These are phyloP conservation scores for Thermoascus crustaceus DNA, from an alignment of 2,329 filamentous ascomycete genomes.

Conservation along the genomic window DNA sequence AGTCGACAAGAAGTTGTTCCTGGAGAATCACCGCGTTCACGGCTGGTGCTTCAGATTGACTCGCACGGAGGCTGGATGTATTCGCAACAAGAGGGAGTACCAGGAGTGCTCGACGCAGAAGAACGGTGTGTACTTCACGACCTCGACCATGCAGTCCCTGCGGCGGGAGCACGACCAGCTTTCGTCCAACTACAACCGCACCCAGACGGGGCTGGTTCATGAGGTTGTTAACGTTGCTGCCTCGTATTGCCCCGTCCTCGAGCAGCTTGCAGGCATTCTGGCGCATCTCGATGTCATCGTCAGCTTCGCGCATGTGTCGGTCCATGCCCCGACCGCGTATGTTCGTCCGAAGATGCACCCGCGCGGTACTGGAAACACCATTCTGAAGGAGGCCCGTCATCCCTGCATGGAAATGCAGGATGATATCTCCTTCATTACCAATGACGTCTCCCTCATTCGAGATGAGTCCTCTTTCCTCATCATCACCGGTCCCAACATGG, in stretches of 20 bases:
- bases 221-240: constrained; percentile 91
- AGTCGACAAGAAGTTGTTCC: constrained; percentile 95
- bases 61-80: constrained; percentile 80
- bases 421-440: constrained; percentile 96
- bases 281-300: constrained; percentile 94
- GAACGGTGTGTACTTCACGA: constrained; percentile 98
- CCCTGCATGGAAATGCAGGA: constrained; percentile 99
- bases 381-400: constrained; percentile 87
- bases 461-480: constrained; percentile 82
- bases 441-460: constrained; percentile 76
- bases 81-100: constrained; percentile 82
- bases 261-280: constrained; percentile 77
- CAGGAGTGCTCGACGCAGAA: constrained; percentile 97
- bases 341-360: constrained; percentile 83
- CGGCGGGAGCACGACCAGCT: constrained; percentile 90
- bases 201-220: constrained; percentile 79
- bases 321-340: constrained; percentile 87
- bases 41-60: constrained; percentile 96
- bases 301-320: constrained; percentile 83
- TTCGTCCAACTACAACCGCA: constrained; percentile 89
- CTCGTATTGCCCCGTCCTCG: constrained; percentile 88
- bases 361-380: constrained; percentile 77
- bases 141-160: constrained; percentile 66
- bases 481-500: constrained; percentile 98
- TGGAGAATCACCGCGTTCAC: constrained; percentile 92